Evolutionary conservation across 2,329 filamentous ascomycete species (phyloP), one percentile per base, ranked within the genome.

Genomic region (Nothopassalora personata): DNA sequence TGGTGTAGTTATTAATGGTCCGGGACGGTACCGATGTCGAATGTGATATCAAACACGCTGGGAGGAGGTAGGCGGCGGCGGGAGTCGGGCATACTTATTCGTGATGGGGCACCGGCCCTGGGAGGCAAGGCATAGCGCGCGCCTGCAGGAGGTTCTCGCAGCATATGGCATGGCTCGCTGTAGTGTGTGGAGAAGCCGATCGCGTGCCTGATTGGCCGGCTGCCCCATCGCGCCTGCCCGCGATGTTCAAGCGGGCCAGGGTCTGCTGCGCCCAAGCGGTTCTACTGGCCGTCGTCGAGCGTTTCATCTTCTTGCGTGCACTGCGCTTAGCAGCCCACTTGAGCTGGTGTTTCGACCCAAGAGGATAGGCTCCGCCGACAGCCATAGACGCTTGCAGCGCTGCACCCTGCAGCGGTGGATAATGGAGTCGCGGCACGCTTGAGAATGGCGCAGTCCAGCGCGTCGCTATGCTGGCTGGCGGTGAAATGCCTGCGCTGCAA

Each of bases 61-160:
- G 43, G 23, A 23, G 23, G 23, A 23, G 23, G 23, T n/a, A 49
- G 54, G 56, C 28, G 53, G 56, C 28, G 53, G 53, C 53, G 53
- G 53, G 31, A 53, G 51, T 34, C 43, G 50, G 54, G 33, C 52
- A 59, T 59, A 57, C 56, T 59, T 59, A 57, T 56, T 56, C 53
- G 36, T 33, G 39, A 48, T 47, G 27, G 27, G 18, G 46, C 50
- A 31, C 43, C 34, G 45, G 34, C 58, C 58, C 34, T 53, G 58
- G 23, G 53, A 61, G 53, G 60, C 53, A 54, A 59, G 61, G 52
- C 54, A 52, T 55, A n/a, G n/a, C n/a, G n/a, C n/a, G 49, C 51
- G 53, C 33, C 57, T 60, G 61, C 61, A 64, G 61, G 61, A 64
- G 59, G 58, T 63, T 56, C 55, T 45, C 56, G 53, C 56, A 56